Conservation (phyloP, 208 protist species). For the Leishmania mexicana region DNA sequence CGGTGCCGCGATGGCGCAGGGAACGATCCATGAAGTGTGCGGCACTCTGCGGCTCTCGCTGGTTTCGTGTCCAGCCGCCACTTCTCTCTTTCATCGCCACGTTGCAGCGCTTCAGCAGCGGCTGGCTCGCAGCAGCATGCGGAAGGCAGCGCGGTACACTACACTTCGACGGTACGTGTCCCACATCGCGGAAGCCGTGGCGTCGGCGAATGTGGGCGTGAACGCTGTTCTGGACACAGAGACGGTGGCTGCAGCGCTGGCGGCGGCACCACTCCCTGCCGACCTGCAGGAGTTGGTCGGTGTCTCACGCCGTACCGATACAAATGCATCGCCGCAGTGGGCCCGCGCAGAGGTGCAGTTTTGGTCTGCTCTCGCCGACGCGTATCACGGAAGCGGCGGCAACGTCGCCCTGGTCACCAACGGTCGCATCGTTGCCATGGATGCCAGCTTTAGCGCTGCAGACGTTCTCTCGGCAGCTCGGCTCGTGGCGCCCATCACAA, state of each 20-base stretch:
- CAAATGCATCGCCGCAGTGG: not conserved
- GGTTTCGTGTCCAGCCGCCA: constrained; percentile 1
- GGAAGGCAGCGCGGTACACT: constrained; percentile 8
- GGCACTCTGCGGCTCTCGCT: constrained; percentile 20
- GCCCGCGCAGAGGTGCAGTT: not conserved
- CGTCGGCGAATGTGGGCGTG: not conserved
- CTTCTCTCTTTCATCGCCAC: constrained; percentile 1
- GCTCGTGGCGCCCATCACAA: constrained; percentile 28
- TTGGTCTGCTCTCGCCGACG: constrained; percentile 4
- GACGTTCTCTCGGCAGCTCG: constrained; percentile 38
- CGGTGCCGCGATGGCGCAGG: not conserved
- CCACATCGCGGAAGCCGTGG: constrained; percentile 3
- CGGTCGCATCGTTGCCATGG: constrained; percentile 49
- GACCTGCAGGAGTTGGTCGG: constrained; percentile 9
- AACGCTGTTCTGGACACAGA: not conserved
- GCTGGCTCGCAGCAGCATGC: constrained; percentile 6
- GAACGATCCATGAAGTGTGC: constrained; percentile 9
- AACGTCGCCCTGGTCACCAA: constrained; percentile 39
- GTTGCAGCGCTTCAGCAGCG: constrained; percentile 11
- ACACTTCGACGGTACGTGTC: constrained; percentile 13
- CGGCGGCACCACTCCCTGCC: constrained; percentile 3
- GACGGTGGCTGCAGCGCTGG: constrained; percentile 15
- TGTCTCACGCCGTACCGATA: not conserved
- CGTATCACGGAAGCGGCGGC: not conserved
- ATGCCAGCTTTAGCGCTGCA: constrained; percentile 34